These are phyloP conservation scores for Fusarium nanum DNA, from an alignment of 2,329 filamentous ascomycete genomes.

Conservation along the genomic window DNA sequence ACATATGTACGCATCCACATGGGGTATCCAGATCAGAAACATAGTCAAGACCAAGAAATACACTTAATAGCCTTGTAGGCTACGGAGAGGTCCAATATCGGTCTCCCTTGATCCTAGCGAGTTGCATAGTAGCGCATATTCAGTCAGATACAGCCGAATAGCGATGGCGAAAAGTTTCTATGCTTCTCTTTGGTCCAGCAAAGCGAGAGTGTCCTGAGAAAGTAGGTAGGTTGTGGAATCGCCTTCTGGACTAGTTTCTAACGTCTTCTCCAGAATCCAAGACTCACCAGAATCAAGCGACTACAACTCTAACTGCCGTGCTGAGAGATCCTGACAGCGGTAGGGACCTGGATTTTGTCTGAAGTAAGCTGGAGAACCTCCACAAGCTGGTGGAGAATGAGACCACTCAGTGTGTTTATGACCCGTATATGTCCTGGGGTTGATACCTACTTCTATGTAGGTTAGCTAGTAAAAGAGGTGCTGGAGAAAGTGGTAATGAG, in stretches of 20 bases:
- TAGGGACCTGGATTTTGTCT: slow-evolving; percentile 18
- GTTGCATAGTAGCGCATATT: background rate
- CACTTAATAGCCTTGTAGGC: slow-evolving; percentile 10
- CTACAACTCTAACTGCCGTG: slow-evolving; percentile 18
- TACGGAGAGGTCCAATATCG: slow-evolving; percentile 4
- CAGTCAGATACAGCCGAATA: background rate
- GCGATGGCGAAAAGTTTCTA: background rate
- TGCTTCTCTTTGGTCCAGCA: background rate
- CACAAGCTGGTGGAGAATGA: slow-evolving; percentile 34
- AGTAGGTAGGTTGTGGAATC: background rate
- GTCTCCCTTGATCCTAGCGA: slow-evolving; percentile 12
- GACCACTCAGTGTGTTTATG: slow-evolving; percentile 11
- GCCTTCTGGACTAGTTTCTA: background rate
- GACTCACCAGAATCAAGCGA: background rate
- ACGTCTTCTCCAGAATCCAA: background rate
- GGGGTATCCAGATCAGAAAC: background rate
- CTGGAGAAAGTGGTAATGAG: background rate
- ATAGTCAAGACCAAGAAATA: background rate
- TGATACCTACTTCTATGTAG: background rate
- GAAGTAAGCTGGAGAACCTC: slow-evolving; percentile 22
- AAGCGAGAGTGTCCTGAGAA: background rate
- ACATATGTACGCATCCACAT: background rate
- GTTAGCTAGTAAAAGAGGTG: background rate
- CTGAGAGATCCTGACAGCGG: slow-evolving; percentile 26
- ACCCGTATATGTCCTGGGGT: slow-evolving; percentile 4